Conservation (phyloP, 2,329 filamentous ascomycete genomes). For the Ceratocystis cacaofunesta region DNA sequence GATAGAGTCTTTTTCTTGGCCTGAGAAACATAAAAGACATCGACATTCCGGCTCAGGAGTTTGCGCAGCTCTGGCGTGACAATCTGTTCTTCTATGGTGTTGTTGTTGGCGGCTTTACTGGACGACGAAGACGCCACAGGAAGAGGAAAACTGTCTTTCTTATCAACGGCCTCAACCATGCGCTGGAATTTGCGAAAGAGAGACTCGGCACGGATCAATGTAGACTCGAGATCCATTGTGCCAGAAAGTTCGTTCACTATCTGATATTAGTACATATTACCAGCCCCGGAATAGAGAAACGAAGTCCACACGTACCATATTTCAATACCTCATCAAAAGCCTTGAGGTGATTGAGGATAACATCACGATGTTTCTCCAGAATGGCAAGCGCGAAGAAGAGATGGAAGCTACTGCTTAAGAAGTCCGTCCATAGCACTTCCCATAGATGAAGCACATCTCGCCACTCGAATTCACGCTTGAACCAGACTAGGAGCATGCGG, state of each 20-base stretch:
- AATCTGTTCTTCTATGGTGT: constrained; percentile 28
- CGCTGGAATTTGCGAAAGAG: constrained; percentile 80
- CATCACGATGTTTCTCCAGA: constrained; percentile 84
- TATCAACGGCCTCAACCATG: constrained; percentile 80
- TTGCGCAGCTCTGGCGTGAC: constrained; percentile 44
- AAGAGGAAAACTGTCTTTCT: constrained; percentile 70
- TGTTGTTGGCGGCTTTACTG: constrained; percentile 15
- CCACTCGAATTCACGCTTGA: constrained; percentile 94
- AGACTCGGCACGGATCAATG: constrained; percentile 72
- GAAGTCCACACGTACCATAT: constrained; percentile 49
- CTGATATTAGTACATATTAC: constrained; percentile 6
- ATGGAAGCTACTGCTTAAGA: constrained; percentile 76
- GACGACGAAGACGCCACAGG: constrained; percentile 18
- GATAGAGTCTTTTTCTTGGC: constrained; percentile 14
- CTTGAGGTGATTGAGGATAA: constrained; percentile 87
- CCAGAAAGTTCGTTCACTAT: constrained; percentile 86
- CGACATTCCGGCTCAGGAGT: constrained; percentile 35
- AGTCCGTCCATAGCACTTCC: constrained; percentile 93
- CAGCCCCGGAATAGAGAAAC: too few relatives aligned
- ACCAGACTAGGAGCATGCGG: constrained; percentile 97
- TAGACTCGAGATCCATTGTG: constrained; percentile 79
- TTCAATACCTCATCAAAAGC: constrained; percentile 97
- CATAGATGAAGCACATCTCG: constrained; percentile 71
- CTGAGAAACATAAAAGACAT: constrained; percentile 26
- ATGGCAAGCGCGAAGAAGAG: constrained; percentile 89